A percentile compares a stretch with the other conserved stretches of the same genome.
Conservation (phyloP, 2,329 filamentous ascomycete genomes). For the Sphaerostilbella broomeana region DNA sequence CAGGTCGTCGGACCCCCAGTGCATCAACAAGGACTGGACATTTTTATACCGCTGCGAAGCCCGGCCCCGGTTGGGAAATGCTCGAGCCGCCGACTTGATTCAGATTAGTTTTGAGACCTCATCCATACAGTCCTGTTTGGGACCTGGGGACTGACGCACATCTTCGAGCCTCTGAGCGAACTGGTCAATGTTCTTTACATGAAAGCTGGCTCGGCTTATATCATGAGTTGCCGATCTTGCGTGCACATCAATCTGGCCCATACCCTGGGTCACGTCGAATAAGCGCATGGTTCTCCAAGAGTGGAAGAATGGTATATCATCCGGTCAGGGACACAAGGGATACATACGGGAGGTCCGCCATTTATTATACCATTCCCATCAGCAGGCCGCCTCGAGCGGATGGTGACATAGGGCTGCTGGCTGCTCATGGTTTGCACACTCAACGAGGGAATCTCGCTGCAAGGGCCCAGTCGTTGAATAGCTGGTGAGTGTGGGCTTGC, state of each 20-base stretch:
- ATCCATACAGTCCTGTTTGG: not conserved
- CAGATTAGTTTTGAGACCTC: not conserved
- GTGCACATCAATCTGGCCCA: conserved; percentile 18
- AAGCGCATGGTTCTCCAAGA: conserved; percentile 1
- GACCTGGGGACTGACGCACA: conserved; percentile 29
- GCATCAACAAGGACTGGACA: conserved; percentile 47
- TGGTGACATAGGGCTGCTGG: conserved; percentile 45
- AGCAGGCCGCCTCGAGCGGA: conserved; percentile 42
- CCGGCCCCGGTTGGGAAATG: conserved; percentile 50
- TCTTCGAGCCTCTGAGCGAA: conserved; percentile 51
- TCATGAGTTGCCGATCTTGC: conserved; percentile 45
- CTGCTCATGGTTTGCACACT: conserved; percentile 30
- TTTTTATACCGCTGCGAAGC: conserved; percentile 49
- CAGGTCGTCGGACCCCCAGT: conserved; percentile 53
- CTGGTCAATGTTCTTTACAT: conserved; percentile 49
- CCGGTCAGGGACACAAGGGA: not conserved
- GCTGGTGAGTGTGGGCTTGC: conserved; percentile 5
- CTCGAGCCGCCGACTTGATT: conserved; percentile 44
- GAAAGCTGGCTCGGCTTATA: conserved; percentile 50
- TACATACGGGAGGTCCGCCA: conserved; percentile 38
- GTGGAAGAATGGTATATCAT: too few relatives aligned
- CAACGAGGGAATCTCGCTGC: not conserved
- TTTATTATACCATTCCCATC: conserved; percentile 41
- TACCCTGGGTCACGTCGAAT: conserved; percentile 4
- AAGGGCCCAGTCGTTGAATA: not conserved